phyloP scores from a whole-genome alignment of 352 stramenopile genomes.

The Globisporangium camurandrum region DNA sequence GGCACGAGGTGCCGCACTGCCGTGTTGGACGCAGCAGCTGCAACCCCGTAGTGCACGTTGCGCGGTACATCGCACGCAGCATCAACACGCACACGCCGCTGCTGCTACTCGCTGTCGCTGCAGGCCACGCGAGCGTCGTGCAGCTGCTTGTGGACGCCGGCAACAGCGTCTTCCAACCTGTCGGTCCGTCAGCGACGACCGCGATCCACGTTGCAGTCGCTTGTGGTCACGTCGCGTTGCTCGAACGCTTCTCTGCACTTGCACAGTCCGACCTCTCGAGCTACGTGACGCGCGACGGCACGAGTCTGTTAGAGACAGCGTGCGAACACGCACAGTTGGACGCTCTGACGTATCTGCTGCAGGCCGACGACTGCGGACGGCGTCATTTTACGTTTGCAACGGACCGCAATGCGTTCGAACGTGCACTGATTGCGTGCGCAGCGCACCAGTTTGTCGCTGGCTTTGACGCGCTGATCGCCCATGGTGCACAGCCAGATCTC shows the following conservation, averaged over 20 bases:
- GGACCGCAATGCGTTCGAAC: too few species aligned
- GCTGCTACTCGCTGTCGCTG: conserved; percentile 26
- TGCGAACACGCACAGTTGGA: conserved; percentile 25
- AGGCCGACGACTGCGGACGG: not conserved
- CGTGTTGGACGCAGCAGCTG: not conserved
- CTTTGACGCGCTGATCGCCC: conserved; percentile 25
- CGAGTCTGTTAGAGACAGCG: conserved; percentile 38
- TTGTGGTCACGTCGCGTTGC: conserved; percentile 33
- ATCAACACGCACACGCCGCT: conserved; percentile 33
- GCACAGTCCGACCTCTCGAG: conserved; percentile 36
- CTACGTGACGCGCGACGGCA: conserved; percentile 26
- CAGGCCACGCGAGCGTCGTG: conserved; percentile 29
- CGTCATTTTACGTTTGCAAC: too few species aligned
- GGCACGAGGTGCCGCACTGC: not conserved
- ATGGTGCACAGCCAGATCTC: too few species aligned
- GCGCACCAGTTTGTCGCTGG: too few species aligned
- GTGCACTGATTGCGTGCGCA: too few species aligned
- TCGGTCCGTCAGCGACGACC: conserved; percentile 9
- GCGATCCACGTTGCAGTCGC: conserved; percentile 44
- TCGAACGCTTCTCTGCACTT: conserved; percentile 29
- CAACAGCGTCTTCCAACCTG: conserved; percentile 33
- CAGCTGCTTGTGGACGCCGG: conserved; percentile 31
- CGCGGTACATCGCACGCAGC: conserved; percentile 33
- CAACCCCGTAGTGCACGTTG: conserved; percentile 19
- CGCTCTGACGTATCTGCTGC: conserved; percentile 37